Conservation (phyloP, 2,329 filamentous ascomycete genomes). For the Sporothrix phasma region DNA sequence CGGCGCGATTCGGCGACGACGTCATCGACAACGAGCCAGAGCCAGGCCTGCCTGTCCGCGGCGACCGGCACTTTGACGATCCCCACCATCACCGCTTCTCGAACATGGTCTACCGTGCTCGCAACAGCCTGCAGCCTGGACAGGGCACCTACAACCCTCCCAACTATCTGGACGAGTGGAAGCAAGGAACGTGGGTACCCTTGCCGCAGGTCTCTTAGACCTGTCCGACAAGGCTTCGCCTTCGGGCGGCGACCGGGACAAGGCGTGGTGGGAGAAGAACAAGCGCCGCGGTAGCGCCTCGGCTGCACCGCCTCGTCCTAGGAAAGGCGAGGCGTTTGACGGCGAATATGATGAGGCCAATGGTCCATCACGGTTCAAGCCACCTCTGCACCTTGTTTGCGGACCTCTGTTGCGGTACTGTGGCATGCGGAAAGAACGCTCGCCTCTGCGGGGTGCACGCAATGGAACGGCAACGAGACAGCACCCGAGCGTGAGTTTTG, state of each 20-base stretch:
- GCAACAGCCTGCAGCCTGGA: constrained; percentile 36
- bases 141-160: constrained; percentile 49
- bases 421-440: constrained; percentile 60
- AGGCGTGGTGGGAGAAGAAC: constrained; percentile 68
- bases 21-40: constrained; percentile 22
- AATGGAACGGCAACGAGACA: constrained; percentile 22
- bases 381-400: constrained; percentile 75
- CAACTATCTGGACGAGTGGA: constrained; percentile 62
- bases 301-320: constrained; percentile 31
- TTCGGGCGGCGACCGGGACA: constrained; percentile 38
- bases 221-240: constrained; percentile 36
- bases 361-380: constrained; percentile 65
- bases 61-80: constrained; percentile 19
- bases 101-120: constrained; percentile 34
- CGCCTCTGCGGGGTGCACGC: constrained; percentile 30
- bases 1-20: constrained; percentile 23
- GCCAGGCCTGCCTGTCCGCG: constrained; percentile 16
- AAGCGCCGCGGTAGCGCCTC: constrained; percentile 38
- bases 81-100: constrained; percentile 30
- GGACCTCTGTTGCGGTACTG: constrained; percentile 85
- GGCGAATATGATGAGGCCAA: constrained; percentile 56
- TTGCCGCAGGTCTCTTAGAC: constrained; percentile 51
- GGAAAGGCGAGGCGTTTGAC: constrained; percentile 54
- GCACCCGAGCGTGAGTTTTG: constrained; percentile 69
- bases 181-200: constrained; percentile 53